Conservation (phyloP, 257 asterid species). For the Nicotiana undulata region DNA sequence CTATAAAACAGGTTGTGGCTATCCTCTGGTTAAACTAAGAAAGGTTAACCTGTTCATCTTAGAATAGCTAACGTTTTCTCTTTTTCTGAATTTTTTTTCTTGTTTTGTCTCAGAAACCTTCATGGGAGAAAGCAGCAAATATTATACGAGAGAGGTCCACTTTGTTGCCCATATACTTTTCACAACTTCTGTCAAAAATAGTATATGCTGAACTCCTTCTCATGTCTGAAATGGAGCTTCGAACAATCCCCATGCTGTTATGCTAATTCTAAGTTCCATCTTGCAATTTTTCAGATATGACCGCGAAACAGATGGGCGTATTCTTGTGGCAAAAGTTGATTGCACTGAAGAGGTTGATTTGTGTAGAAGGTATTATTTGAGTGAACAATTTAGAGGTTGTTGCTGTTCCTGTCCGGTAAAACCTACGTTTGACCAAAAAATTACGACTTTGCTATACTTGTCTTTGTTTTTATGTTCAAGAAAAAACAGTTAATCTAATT, state of each 20-base stretch:
- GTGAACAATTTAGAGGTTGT: slow-evolving; percentile 1
- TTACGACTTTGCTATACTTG: background rate
- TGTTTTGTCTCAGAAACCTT: slow-evolving; percentile 65
- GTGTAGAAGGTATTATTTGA: slow-evolving; percentile 61
- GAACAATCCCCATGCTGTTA: slow-evolving; percentile 2
- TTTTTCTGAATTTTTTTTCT: background rate
- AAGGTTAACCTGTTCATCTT: background rate
- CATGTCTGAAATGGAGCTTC: slow-evolving; percentile 17
- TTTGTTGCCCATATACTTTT: slow-evolving; percentile 17
- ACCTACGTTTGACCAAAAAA: background rate
- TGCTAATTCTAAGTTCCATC: slow-evolving; percentile 20
- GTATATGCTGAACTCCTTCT: slow-evolving; percentile 8
- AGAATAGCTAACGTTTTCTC: slow-evolving; percentile 10
- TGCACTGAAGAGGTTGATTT: slow-evolving; percentile 77
- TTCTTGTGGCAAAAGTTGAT: slow-evolving; percentile 80
- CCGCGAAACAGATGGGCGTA: slow-evolving; percentile 81
- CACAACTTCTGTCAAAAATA: slow-evolving; percentile 5
- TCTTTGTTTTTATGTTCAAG: background rate
- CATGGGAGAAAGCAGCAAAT: slow-evolving; percentile 97
- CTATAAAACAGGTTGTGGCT: background rate
- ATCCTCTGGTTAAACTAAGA: background rate
- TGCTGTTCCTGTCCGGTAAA: background rate
- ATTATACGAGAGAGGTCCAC: slow-evolving; percentile 68
- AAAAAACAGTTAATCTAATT: background rate
- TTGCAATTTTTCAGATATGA: slow-evolving; percentile 47